Evolutionary conservation across 768 basidiomycete species (phyloP), one percentile per base, ranked within the genome.

Genomic region (Boletus speciosus): DNA sequence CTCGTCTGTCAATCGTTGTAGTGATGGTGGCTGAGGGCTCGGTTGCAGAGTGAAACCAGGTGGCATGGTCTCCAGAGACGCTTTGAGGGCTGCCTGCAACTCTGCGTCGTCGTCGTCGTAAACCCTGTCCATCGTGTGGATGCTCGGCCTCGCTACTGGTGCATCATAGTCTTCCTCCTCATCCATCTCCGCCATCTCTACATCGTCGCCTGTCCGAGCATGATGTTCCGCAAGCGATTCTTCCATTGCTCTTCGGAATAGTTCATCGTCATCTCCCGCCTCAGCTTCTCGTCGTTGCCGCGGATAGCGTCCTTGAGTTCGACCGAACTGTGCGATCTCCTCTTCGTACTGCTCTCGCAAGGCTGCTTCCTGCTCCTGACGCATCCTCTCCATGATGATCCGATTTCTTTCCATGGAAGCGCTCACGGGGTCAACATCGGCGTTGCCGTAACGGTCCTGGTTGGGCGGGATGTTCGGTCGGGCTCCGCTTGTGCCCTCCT

Each of bases 21-120:
- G 58, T 15, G 48, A 61, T 0, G 41, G 58, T 10, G 56, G 49
- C 31, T 54, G 42, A 15, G 57, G 32, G 11, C 39, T 51, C n/a
- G 56, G 50, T 34, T 76, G 76, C 5, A 75, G 61, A 27, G 69
- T 60, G 71, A 77, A 85, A 31, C 77, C 85, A 38, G 71, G 69
- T 1, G 88, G 84, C 21, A 83, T 67, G 39, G 74, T 74, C 65
- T 88, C 86, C 57, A 95, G 74, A 36, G 92, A 93, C 3, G 91
- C 93, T 65, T 76, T 84, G 45, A 96, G 75, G 5, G 93, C 93
- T 11, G 92, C 93, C 71, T 95, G 93, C 43, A 96, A 72, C 61
- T 90, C 86, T 23, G 81, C 83, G 61, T 96, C 93, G 47, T 94
- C 93, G 58, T 95, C 93, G 57, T 94, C 93, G 60, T 90, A 85